Evolutionary conservation across 108 stramenopile species (phyloP), one percentile per base, ranked within the genome.

Genomic region (Nitzschia sp.): DNA sequence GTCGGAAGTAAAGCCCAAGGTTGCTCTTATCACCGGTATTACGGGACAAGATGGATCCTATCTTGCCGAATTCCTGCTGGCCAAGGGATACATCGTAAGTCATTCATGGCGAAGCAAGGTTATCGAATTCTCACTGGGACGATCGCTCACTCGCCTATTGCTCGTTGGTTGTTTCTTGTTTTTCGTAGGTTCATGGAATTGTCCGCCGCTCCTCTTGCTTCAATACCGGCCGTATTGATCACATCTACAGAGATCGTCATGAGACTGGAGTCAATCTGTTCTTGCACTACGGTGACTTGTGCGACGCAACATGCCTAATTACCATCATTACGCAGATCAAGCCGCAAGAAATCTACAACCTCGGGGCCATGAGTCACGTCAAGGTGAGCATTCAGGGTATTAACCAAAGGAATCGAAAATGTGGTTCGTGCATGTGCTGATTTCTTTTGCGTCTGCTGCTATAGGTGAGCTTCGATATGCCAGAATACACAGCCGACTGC

Each of bases 21-120:
- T 90, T 17, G 98, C 98, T 13, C 80, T 98, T 16, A 86, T 98
- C 71, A 98, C 98, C 29, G 98, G 98, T 45, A 97, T 99, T 66
- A 99, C 98, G 17, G 98, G 98, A 8, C 98, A 99, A 68, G 98
- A 99, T 80, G 98, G 98, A 28, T 97, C 97, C 19, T 99, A 99
- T 68, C 84, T 99, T 44, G 89, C 97, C 4, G 97, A 98, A 74
- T 83, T 97, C 34, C 75, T 98, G 30, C 72, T 99, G 25, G 85
- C 81, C 11, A 99, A 99, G 75, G 97, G 97, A 67, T 97, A 96
- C 75, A 80, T 80, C 47, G 93, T 95, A 75, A 75, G 90, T 85
- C 27, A 21, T 50, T 50, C 16, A 5, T n/a, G 21, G 48, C 38
- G n/a, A n/a, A n/a, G n/a, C n/a, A n/a, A n/a, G n/a, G n/a, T n/a